Conservation (phyloP, 208 protist species). For the Trypanosomatidae sp. region DNA sequence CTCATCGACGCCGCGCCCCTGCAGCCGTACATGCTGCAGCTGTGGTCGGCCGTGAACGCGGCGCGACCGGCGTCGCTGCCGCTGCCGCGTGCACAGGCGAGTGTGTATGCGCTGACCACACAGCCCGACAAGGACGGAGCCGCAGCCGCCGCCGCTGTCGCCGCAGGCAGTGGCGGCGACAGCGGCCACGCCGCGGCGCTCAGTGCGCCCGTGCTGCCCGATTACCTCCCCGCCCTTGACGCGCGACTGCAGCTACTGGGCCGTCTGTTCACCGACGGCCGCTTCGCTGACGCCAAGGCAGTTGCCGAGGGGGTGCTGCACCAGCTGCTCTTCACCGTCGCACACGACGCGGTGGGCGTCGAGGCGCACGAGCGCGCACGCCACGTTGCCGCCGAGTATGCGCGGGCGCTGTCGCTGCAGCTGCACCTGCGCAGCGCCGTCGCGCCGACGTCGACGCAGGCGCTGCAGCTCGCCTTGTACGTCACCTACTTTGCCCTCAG, state of each 20-base stretch:
- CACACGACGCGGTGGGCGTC: conserved; percentile 32
- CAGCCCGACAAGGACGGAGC: conserved; percentile 17
- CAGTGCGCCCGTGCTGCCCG: conserved; percentile 23
- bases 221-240: conserved; percentile 61
- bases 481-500: conserved; percentile 96
- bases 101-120: conserved; percentile 21
- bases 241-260: conserved; percentile 63
- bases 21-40: conserved; percentile 73
- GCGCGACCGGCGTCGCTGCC: conserved; percentile 14
- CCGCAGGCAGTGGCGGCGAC: no score
- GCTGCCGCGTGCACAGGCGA: conserved; percentile 14
- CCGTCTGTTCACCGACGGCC: conserved; percentile 75
- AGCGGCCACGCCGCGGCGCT: conserved; percentile 16
- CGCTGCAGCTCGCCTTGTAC: conserved; percentile 93
- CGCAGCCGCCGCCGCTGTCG: no score
- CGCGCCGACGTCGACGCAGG: conserved; percentile 21
- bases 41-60: conserved; percentile 64
- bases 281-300: conserved; percentile 80
- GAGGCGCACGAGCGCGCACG: conserved; percentile 41
- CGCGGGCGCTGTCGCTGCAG: conserved; percentile 62
- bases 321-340: conserved; percentile 62
- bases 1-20: conserved; percentile 86
- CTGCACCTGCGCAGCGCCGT: conserved; percentile 49
- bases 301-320: conserved; percentile 81
- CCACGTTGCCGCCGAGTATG: conserved; percentile 60